A percentile compares a stretch with the other conserved stretches of the same genome.
These are phyloP conservation scores for Spergularia bocconei DNA, from an alignment of 148 eudicot species.

Conservation along the genomic window DNA sequence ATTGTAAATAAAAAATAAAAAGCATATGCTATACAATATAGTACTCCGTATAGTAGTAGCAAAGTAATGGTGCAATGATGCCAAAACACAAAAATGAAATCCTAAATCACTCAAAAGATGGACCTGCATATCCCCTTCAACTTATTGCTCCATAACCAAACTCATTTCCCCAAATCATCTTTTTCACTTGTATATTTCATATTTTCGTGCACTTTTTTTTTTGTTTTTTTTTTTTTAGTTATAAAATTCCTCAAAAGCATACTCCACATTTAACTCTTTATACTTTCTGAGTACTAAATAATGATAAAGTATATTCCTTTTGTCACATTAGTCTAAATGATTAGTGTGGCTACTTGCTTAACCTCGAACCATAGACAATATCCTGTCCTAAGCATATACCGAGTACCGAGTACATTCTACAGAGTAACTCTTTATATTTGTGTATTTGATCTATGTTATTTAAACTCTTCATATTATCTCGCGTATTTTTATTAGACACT, in stretches of 20 bases:
- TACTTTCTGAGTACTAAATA: background rate
- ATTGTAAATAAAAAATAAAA: too few relatives aligned
- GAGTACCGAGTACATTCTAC: too few relatives aligned
- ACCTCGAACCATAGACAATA: background rate
- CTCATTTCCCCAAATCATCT: slow-evolving; percentile 18
- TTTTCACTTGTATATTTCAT: slow-evolving; percentile 21
- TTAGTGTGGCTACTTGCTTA: slow-evolving; percentile 24
- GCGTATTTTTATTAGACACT: too few relatives aligned
- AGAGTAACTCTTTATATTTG: too few relatives aligned
- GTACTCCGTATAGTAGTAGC: background rate
- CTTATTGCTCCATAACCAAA: slow-evolving; percentile 23
- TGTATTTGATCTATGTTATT: background rate
- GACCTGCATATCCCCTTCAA: slow-evolving; percentile 14
- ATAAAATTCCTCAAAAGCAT: slow-evolving; percentile 29
- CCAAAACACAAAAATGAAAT: slow-evolving; percentile 21
- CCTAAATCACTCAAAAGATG: slow-evolving; percentile 31
- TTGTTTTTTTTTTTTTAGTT: background rate
- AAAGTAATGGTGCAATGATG: slow-evolving; percentile 27
- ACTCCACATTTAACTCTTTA: slow-evolving; percentile 13
- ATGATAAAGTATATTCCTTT: background rate
- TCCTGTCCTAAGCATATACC: background rate
- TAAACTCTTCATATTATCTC: background rate
- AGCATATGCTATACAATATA: too few relatives aligned
- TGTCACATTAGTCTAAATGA: slow-evolving; percentile 20
- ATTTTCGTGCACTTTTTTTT: background rate